Evolutionary conservation across 495 filamentous ascomycete genomes (phyloP).

Genomic region (Podospora fimiseda): DNA sequence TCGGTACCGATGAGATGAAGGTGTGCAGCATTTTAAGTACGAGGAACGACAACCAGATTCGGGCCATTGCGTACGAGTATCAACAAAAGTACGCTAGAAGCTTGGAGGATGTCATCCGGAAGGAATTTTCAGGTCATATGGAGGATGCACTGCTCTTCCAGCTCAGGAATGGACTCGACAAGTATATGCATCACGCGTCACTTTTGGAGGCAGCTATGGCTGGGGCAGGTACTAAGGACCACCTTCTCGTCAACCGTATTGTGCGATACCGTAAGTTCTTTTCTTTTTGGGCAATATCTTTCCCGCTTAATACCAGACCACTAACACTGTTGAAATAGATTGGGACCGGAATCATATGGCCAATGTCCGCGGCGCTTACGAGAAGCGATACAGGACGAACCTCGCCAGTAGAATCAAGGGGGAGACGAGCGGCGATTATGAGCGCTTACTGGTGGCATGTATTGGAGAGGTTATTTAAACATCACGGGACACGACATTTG

Average conservation of each 20-base stretch:
- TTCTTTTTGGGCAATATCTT: background rate
- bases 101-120: slow-evolving; percentile 65
- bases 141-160: slow-evolving; percentile 74
- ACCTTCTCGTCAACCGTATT: slow-evolving; percentile 64
- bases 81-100: slow-evolving; percentile 54
- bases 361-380: slow-evolving; percentile 68
- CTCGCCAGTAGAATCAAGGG: slow-evolving; percentile 60
- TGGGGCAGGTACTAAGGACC: slow-evolving; percentile 81
- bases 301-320: background rate
- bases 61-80: slow-evolving; percentile 71
- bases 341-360: slow-evolving; percentile 70
- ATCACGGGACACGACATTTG: background rate
- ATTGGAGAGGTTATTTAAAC: slow-evolving; percentile 33
- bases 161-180: slow-evolving; percentile 68
- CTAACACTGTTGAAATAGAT: slow-evolving; percentile 26
- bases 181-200: slow-evolving; percentile 72
- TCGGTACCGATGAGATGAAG: slow-evolving; percentile 67
- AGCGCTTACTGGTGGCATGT: slow-evolving; percentile 58
- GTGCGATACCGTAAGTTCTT: slow-evolving; percentile 48
- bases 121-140: slow-evolving; percentile 90
- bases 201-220: slow-evolving; percentile 80
- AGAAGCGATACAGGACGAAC: slow-evolving; percentile 53
- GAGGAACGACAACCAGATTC: slow-evolving; percentile 69
- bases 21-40: slow-evolving; percentile 70
- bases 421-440: slow-evolving; percentile 85